These are phyloP conservation scores for Tephrocybe sp. DNA, from an alignment of 768 basidiomycete genomes.

Conservation along the genomic window DNA sequence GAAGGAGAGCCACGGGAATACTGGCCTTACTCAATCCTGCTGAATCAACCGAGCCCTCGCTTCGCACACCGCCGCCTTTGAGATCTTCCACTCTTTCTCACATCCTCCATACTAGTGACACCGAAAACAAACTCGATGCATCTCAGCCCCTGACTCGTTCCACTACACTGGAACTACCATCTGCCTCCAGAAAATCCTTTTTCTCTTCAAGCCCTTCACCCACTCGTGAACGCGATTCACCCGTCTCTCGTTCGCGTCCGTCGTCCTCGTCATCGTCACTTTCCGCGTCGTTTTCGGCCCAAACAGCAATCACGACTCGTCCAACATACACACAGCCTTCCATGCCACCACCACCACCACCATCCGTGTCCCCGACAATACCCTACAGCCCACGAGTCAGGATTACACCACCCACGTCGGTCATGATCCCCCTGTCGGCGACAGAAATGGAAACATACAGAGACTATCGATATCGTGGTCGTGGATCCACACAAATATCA, in stretches of 20 bases:
- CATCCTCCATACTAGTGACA: constrained; percentile 32
- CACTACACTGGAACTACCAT: constrained; percentile 14
- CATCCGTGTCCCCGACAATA: constrained; percentile 34
- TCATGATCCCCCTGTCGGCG: constrained; percentile 64
- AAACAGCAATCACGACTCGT: constrained; percentile 12
- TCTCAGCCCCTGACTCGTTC: constrained; percentile 30
- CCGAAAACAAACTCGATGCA: constrained; percentile 32
- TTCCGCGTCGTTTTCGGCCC: constrained; percentile 18
- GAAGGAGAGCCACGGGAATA: constrained; percentile 74
- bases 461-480: constrained; percentile 55
- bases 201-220: constrained; percentile 25
- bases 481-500: constrained; percentile 51
- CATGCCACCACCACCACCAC: constrained; percentile 31
- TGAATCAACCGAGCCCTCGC: constrained; percentile 34
- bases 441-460: constrained; percentile 62
- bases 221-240: constrained; percentile 28
- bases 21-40: constrained; percentile 73
- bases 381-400: constrained; percentile 69
- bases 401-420: constrained; percentile 57
- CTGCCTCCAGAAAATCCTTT: constrained; percentile 19
- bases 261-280: constrained; percentile 38
- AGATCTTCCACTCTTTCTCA: constrained; percentile 47
- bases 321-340: constrained; percentile 26
- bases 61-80: constrained; percentile 29
- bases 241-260: constrained; percentile 29